Evolutionary conservation across 2,329 filamentous ascomycete genomes (phyloP).

Genomic region (Trichoderma citrinoviride): DNA sequence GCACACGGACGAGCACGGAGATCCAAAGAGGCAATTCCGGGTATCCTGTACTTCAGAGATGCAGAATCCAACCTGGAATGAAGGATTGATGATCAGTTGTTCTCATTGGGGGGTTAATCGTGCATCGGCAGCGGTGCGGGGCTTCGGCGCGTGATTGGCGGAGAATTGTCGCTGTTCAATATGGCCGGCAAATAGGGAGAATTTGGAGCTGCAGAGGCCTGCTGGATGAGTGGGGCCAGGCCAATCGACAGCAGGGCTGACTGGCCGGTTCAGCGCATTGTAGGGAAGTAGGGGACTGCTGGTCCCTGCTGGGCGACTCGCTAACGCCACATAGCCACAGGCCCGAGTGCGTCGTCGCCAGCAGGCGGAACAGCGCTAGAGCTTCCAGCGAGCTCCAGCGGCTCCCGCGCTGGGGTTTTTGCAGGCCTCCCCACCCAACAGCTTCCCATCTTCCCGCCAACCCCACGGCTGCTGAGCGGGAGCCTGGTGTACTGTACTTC

Average conservation of each 20-base stretch:
- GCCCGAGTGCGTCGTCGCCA: not conserved
- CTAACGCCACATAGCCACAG: not conserved
- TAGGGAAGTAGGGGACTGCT: not conserved
- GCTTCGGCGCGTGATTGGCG: constrained; percentile 17
- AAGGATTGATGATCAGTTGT: not conserved
- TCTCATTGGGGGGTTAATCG: constrained; percentile 21
- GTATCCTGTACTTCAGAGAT: not conserved
- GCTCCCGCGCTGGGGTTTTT: constrained; percentile 16
- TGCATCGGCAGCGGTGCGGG: constrained; percentile 2
- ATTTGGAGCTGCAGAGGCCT: constrained; percentile 15
- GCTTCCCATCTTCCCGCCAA: too few relatives aligned
- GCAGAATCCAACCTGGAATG: not conserved
- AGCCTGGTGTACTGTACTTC: constrained; percentile 10
- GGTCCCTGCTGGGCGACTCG: too few relatives aligned
- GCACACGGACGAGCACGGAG: not conserved
- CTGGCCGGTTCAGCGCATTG: not conserved
- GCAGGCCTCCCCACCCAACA: constrained; percentile 15
- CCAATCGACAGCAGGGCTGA: constrained; percentile 9
- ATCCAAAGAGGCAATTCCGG: not conserved
- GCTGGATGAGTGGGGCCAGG: not conserved
- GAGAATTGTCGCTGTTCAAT: constrained; percentile 17
- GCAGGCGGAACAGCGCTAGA: not conserved
- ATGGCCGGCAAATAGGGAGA: constrained; percentile 21
- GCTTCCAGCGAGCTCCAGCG: constrained; percentile 13
- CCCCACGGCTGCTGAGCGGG: not conserved